These are phyloP conservation scores for Cladosporium velox DNA, from an alignment of 2,329 filamentous ascomycete genomes.

Conservation along the genomic window DNA sequence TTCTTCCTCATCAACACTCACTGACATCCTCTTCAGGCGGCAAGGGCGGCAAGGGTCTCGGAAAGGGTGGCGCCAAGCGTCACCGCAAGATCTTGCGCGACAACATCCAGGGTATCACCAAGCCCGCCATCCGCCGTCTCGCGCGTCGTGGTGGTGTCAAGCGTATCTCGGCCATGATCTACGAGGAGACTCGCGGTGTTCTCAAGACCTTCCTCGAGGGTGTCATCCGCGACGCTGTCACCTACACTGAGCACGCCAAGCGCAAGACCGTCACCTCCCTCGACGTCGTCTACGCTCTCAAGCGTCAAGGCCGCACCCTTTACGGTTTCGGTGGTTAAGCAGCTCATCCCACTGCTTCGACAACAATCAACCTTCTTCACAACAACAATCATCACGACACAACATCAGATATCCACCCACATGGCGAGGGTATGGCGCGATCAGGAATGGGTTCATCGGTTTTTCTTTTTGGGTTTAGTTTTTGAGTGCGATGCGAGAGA, in stretches of 20 bases:
- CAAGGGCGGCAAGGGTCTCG: conserved; percentile 96
- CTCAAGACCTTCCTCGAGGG: conserved; percentile 82
- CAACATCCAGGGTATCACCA: conserved; percentile 99
- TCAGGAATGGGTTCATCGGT: conserved; percentile 26
- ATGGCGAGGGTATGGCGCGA: conserved; percentile 38
- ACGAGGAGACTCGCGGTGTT: conserved; percentile 80
- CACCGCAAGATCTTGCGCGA: conserved; percentile 99
- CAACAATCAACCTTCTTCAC: conserved; percentile 22
- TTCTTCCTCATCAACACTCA: conserved; percentile 18
- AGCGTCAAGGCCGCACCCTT: conserved; percentile 65
- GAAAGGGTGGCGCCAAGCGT: conserved; percentile 98
- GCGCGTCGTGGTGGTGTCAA: conserved; percentile 99
- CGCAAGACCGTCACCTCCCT: conserved; percentile 69
- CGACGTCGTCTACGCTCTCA: conserved; percentile 65
- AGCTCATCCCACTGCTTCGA: conserved; percentile 28
- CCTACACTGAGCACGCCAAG: conserved; percentile 83
- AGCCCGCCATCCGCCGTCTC: conserved; percentile 97
- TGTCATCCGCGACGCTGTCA: conserved; percentile 77
- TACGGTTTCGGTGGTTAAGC: conserved; percentile 69
- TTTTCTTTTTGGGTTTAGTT: conserved; percentile 29
- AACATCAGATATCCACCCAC: conserved; percentile 40
- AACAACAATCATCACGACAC: conserved; percentile 29
- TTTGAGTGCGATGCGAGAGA: conserved; percentile 36
- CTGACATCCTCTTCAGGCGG: conserved; percentile 62
- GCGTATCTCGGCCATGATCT: conserved; percentile 98